Evolutionary conservation across 192 early-diverging fungal genomes (phyloP), one percentile per base, ranked within the genome.

Genomic region (Oehlia diaphana): DNA sequence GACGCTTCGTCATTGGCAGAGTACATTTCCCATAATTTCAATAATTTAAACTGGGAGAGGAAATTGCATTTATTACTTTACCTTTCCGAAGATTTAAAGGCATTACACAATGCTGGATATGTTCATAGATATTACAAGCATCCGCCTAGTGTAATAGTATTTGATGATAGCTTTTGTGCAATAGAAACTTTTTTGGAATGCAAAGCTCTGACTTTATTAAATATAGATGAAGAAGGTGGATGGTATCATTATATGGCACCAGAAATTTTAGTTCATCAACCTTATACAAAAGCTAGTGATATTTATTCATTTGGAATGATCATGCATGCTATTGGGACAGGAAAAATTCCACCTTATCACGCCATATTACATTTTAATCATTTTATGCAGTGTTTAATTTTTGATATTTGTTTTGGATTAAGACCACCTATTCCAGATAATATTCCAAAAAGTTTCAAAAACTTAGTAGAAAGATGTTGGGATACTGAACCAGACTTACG

Each of bases 281-380:
- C 66, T 16, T 31, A 68, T 12, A 68, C 66, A 16, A 28, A 37
- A 3, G 23, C 66, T 2, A 21, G 31, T 28, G 28, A 68, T 31
- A 37, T 68, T 68, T 68, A 68, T 68, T 21, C 31, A 35, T 28
- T 68, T 35, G 66, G 66, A 19, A 68, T 68, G 66, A 68, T 68
- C 0, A 68, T 68, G 66, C n/a, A 68, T 68, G 19, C 28, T 14
- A 4, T 68, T 35, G 28, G 66, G 21, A 9, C 28, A 19, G 66
- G 66, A 13, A 26, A 37, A 21, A 28, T 42, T 42, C 39, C 28
- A 1, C 66, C 66, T 37, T 33, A 8, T 19, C 0, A 21, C 4
- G 5, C 0, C 3, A 10, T 10, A 12, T 58, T 0, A 19, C 4
- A 4, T 1, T 5, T 5, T 58, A 4, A 6, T 21, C 50, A 53